Evolutionary conservation across 202 grass and related monocot species (phyloP).

Genomic region (Zizania palustris): DNA sequence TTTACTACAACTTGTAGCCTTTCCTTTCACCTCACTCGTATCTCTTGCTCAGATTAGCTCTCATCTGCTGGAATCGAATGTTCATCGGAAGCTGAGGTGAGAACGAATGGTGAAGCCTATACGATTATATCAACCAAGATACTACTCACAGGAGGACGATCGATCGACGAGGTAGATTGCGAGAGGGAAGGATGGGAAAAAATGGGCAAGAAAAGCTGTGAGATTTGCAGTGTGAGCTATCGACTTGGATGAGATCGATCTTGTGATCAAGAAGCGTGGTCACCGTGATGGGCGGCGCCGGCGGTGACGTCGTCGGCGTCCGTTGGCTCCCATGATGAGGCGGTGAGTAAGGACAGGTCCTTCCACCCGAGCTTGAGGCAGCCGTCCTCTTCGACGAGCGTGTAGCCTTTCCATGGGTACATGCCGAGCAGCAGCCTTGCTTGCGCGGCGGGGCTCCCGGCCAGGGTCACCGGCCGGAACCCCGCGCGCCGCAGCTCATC

Average conservation of each 20-base stretch:
- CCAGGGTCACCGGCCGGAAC: conserved; percentile 70
- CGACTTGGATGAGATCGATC: not conserved
- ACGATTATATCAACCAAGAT: conserved; percentile 24
- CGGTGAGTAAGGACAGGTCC: conserved; percentile 88
- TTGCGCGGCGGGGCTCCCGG: conserved; percentile 74
- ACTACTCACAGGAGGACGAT: conserved; percentile 30
- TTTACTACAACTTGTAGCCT: no score
- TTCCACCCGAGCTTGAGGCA: conserved; percentile 92
- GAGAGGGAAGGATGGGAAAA: not conserved
- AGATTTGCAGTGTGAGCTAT: not conserved
- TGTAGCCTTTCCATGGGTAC: conserved; percentile 93
- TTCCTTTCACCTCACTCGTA: no score
- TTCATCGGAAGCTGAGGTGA: not conserved
- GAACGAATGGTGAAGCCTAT: conserved; percentile 43
- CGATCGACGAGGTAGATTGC: not conserved
- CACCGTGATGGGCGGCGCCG: not conserved
- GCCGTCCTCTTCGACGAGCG: conserved; percentile 69
- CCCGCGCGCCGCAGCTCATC: conserved; percentile 69
- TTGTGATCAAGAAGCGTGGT: conserved; percentile 33
- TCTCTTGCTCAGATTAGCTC: not conserved
- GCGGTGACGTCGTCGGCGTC: not conserved
- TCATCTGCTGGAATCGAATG: not conserved
- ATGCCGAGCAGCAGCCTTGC: conserved; percentile 79
- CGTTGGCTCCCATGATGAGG: conserved; percentile 71
- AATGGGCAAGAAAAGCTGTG: not conserved